Base-by-base conservation (phyloP, 805 yeast genomes). In the Candida chauliodis region DNA sequence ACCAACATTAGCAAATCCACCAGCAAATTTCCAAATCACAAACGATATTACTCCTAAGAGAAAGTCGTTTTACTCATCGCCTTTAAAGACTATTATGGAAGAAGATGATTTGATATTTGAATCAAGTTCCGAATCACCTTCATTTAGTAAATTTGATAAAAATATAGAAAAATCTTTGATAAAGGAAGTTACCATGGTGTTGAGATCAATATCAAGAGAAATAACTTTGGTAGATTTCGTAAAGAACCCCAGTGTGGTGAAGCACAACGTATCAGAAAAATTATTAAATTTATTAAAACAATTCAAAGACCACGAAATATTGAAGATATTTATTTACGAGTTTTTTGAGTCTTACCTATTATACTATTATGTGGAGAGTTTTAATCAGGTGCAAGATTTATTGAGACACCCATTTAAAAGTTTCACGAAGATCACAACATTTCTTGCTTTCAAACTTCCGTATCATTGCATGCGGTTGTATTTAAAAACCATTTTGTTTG, bases 381-480 rank as follows among this genome's bases (percentile, higher is more conserved):
- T 28, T 8, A 38, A 41, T 13, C 19, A 24, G 4, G 42, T 37
- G 30, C n/a, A 38, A 15, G 31, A 25, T 25, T 10, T 11, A 7
- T 4, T 27, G 5, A 29, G 8, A n/a, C 31, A 32, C 18, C 52
- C 54, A 10, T 14, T 49, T 10, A 32, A 31, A 22, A 38, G 36
- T 16, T n/a, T 40, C 6, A 34, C 30, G 15, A 30, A 27, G 13
- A 34, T 44, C 17, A n/a, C 36, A 5, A 10, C 48, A 19, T 24
- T 48, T 18, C 27, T 43, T 8, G 29, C 34, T 8, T 15, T 48
- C 3, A 37, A 44, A 24, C 28, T 58, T 2, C 63, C 61, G 2
- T 43, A 44, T 19, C 46, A 50, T 34, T 19, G 45, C 8, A 10
- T 44, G 4, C 30, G 49, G 6, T 22, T 45, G 10, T 43, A 40